Evolutionary conservation across 176 grass and related monocot species (phyloP), one percentile per base, ranked within the genome.

Genomic region (Triticum timopheevii): DNA sequence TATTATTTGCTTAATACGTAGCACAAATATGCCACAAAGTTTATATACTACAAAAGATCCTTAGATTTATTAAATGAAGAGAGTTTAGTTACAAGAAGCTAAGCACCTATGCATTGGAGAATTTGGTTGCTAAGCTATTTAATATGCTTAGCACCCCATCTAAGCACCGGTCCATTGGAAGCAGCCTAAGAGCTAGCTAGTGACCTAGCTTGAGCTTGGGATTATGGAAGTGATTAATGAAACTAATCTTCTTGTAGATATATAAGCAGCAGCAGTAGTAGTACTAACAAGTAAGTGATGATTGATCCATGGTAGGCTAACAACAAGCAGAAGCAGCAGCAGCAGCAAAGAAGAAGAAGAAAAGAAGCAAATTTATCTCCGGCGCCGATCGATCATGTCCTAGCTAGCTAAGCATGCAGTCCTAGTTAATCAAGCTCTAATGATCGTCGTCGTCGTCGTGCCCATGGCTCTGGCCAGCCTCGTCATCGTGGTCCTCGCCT

Each of bases 401-500:
- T 87, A 82, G 73, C 44, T 76, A 76, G 71, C 71, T 73, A 45
- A 76, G 25, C 44, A 52, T 76, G 73, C 13, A 1, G 49, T 54
- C 50, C 64, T 61, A 79, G 5, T 73, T 77, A 65, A 78, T 4
- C 16, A n/a, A 49, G 42, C 42, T 75, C 64, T 80, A 74, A 7
- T 83, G 54, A 42, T 90, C 82, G 13, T 88, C 82, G 13, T 87
- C 70, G 36, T 40, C 78, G 13, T 87, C 70, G 69, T 40, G 13
- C 0, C 78, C 89, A n/a, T 90, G 89, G 82, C 82, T 94, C 39
- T 90, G 40, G 71, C 23, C 82, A 56, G 54, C 92, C 69, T 92
- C 85, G 8, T 82, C 94, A 3, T 92, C 85, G 2, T 86, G 73
- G 17, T 77, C 79, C 6, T 80, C 79, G 33, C 36, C 50, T 17